Evolutionary conservation across 257 asterid genomes (phyloP).

Genomic region (Salvia rosmarinus): DNA sequence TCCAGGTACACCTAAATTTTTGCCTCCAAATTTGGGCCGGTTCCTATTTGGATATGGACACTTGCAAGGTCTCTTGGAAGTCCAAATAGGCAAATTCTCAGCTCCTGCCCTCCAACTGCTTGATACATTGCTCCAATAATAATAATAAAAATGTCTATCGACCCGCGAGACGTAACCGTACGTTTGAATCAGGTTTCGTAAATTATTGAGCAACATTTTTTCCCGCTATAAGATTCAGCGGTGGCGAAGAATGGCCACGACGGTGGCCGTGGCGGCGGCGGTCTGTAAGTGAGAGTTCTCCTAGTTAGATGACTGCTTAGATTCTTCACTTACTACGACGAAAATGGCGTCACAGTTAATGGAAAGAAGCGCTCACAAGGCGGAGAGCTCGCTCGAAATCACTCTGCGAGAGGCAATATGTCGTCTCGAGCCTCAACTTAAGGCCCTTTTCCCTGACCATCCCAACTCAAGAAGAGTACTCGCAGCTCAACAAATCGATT

Average conservation of each 20-base stretch:
- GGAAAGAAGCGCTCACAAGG: conserved; percentile 47
- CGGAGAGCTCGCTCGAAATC: conserved; percentile 60
- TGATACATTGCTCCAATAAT: background rate
- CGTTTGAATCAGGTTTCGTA: background rate
- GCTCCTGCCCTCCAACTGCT: background rate
- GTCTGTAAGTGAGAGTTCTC: background rate
- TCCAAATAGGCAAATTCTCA: background rate
- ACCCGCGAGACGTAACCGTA: background rate
- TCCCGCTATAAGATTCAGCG: background rate
- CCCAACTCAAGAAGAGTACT: conserved; percentile 61
- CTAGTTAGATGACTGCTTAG: background rate
- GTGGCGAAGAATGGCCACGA: background rate
- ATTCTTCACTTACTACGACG: background rate
- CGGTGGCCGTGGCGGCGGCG: background rate
- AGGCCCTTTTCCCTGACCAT: conserved; percentile 70
- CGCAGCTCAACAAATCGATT: conserved; percentile 63
- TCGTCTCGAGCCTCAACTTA: conserved; percentile 54
- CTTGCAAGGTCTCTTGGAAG: background rate
- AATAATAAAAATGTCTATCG: background rate
- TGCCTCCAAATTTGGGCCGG: background rate
- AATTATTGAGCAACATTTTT: background rate
- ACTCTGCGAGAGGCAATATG: conserved; percentile 60
- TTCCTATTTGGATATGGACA: background rate
- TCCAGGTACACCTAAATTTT: too few relatives aligned
- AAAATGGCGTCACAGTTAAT: conserved; percentile 46